Percentiles rank a stretch among this genome's conserved stretches.
phyloP scores from a whole-genome alignment of 305 asterid genomes.

The Solanum hybrid region DNA sequence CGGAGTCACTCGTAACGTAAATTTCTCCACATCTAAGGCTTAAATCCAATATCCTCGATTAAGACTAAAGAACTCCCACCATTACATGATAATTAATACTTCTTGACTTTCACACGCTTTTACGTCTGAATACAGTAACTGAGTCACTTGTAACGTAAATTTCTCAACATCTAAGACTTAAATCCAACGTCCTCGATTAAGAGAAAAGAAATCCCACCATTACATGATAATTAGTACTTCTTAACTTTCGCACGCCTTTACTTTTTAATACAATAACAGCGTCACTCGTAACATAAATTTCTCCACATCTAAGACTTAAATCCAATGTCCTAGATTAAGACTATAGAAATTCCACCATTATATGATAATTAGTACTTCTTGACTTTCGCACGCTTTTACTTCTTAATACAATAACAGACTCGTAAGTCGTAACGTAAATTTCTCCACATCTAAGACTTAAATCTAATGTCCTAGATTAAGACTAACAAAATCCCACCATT shows the following conservation, averaged over 20 bases:
- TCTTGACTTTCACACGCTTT: neutral
- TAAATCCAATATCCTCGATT: neutral
- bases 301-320: neutral
- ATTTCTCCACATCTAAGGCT: neutral
- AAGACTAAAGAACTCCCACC: neutral
- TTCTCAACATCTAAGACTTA: neutral
- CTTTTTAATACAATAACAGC: neutral
- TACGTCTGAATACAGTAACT: neutral
- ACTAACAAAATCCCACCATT: neutral
- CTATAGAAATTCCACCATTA: neutral
- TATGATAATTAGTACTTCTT: too few relatives aligned
- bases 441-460: neutral
- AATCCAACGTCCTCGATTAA: neutral
- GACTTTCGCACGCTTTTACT: neutral
- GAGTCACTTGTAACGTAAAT: neutral
- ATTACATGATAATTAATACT: neutral
- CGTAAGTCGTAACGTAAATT: too few relatives aligned
- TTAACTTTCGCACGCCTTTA: neutral
- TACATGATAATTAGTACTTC: neutral
- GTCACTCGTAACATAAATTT: neutral
- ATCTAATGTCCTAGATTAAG: neutral
- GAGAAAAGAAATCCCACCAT: neutral
- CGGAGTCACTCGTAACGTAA: neutral
- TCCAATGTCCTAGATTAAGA: neutral
- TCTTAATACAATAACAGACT: neutral